A percentile compares a stretch with the other conserved stretches of the same genome.
Evolutionary conservation across 2,329 filamentous ascomycete species (phyloP).

Genomic region (Tothia fuscella): DNA sequence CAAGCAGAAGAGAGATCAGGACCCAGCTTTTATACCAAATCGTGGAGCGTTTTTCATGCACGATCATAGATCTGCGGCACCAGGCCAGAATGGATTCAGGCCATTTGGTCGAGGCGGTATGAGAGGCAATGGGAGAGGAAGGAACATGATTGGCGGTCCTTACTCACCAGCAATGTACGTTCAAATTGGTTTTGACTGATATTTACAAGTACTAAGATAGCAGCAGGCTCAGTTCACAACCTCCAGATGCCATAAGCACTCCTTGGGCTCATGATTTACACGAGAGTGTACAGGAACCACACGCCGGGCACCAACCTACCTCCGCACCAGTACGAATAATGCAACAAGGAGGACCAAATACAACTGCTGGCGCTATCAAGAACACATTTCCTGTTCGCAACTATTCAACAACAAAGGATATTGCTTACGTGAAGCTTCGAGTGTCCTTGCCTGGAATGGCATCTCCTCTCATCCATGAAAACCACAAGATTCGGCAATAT

Average conservation of each 20-base stretch:
- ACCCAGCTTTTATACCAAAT: conserved; percentile 89
- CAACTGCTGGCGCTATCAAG: neutral
- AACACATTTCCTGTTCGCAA: conserved; percentile 18
- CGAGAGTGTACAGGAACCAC: conserved; percentile 43
- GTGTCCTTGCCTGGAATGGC: conserved; percentile 70
- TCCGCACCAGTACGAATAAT: conserved; percentile 21
- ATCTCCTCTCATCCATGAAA: conserved; percentile 56
- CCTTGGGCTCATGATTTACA: conserved; percentile 95
- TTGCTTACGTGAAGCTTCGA: conserved; percentile 76
- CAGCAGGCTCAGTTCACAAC: conserved; percentile 28
- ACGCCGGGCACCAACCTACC: conserved; percentile 27
- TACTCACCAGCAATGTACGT: conserved; percentile 51
- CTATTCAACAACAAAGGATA: conserved; percentile 71
- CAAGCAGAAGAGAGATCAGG: conserved; percentile 72
- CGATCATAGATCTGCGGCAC: conserved; percentile 73
- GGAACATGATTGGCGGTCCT: conserved; percentile 42
- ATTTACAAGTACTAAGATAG: conserved; percentile 18
- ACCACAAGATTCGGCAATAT: conserved; percentile 76
- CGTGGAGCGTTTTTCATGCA: conserved; percentile 95
- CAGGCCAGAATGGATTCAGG: conserved; percentile 65
- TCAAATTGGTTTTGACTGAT: conserved; percentile 3
- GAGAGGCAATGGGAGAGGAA: conserved; percentile 26
- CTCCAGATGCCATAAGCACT: conserved; percentile 48
- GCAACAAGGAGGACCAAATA: neutral
- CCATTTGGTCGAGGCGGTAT: conserved; percentile 56